phyloP scores from a whole-genome alignment of 192 early-diverging fungal genomes.

The Phycomyces blakesleeanus region DNA sequence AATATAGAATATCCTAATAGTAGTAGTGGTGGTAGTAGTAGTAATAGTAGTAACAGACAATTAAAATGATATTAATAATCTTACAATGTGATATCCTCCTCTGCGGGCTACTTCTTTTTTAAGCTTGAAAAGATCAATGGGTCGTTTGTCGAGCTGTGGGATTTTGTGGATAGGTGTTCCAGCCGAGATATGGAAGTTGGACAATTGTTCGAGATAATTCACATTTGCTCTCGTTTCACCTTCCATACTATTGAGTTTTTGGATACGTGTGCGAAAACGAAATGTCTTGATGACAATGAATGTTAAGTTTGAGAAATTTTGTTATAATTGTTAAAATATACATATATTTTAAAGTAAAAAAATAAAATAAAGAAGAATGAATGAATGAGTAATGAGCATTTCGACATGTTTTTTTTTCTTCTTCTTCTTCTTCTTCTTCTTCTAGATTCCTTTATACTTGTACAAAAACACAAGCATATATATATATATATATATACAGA shows the following conservation, averaged over 20 bases:
- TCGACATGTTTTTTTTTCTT: background rate
- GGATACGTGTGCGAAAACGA: conserved; percentile 83
- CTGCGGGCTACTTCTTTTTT: conserved; percentile 75
- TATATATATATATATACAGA: too few species aligned
- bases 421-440: too few species aligned
- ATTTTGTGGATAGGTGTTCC: conserved; percentile 72
- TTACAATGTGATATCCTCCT: conserved; percentile 70
- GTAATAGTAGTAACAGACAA: background rate
- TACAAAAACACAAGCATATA: too few species aligned
- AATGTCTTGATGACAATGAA: conserved; percentile 59
- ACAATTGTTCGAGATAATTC: conserved; percentile 89
- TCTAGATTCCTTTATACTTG: too few species aligned
- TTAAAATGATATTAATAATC: background rate
- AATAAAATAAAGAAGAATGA: too few species aligned
- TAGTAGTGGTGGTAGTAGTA: background rate
- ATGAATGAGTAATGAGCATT: background rate
- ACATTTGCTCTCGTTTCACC: conserved; percentile 81
- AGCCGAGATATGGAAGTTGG: conserved; percentile 80
- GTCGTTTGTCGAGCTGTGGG: conserved; percentile 80
- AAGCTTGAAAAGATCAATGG: conserved; percentile 80
- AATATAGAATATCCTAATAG: too few species aligned
- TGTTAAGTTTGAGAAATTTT: background rate
- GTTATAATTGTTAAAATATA: background rate
- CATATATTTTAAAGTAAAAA: too few species aligned
- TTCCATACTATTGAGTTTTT: conserved; percentile 89